A percentile compares a stretch with the other conserved stretches of the same genome.
phyloP scores from a whole-genome alignment of 2,329 filamentous ascomycete species.

The Thelonectria rubi region DNA sequence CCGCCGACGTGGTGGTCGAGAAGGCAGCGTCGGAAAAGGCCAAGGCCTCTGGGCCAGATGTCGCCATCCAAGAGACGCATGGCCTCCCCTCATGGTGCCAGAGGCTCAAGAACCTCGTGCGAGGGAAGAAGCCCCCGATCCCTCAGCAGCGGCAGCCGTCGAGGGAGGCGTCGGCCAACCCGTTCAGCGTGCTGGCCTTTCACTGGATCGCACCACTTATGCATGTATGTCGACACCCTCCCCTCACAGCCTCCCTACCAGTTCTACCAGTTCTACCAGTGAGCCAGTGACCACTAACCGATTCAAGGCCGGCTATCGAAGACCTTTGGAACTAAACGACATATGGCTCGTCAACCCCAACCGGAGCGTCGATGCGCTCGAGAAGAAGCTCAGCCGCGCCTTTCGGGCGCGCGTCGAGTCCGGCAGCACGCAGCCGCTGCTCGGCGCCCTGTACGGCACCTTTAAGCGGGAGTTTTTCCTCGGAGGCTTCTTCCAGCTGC shows the following conservation, averaged over 20 bases:
- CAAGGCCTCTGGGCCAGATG: not conserved
- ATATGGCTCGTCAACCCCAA: slow-evolving; percentile 13
- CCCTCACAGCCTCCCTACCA: not conserved
- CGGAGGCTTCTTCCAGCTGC: slow-evolving; percentile 3
- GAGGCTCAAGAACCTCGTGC: not conserved
- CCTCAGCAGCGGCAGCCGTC: slow-evolving; percentile 9
- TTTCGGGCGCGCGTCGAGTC: not conserved
- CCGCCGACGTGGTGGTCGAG: not conserved
- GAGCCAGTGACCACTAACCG: slow-evolving; percentile 1
- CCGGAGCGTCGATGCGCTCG: slow-evolving; percentile 1
- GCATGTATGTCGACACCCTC: not conserved
- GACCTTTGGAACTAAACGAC: slow-evolving; percentile 11
- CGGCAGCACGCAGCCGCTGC: not conserved
- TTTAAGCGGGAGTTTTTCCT: slow-evolving; percentile 9
- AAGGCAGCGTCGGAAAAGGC: slow-evolving; percentile 2
- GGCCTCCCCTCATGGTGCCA: not conserved
- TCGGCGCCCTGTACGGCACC: slow-evolving; percentile 7
- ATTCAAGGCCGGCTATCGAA: slow-evolving; percentile 6
- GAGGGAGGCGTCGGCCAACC: not conserved
- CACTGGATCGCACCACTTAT: slow-evolving; percentile 18
- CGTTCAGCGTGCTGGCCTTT: slow-evolving; percentile 8
- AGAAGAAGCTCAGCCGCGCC: slow-evolving; percentile 2
- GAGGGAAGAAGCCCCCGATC: not conserved
- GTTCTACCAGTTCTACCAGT: no score
- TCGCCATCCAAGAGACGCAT: not conserved